Base-by-base conservation (phyloP, 345 rosid species). In the Alliaria petiolata region DNA sequence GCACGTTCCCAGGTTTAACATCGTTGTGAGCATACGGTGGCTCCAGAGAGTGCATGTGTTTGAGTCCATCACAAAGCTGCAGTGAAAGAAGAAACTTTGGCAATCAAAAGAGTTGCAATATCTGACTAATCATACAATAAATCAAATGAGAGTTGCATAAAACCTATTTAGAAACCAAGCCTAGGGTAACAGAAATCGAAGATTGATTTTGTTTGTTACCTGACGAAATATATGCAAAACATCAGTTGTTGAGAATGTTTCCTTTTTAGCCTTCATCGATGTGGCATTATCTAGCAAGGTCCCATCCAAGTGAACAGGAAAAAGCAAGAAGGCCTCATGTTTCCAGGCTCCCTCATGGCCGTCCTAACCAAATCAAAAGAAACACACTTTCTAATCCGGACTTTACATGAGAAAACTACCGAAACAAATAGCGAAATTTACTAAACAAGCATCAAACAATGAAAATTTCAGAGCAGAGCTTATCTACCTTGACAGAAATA, bases 21-120 rank as follows among this genome's bases (percentile, higher is more conserved):
- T 95, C 99, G 84, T 95, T 92, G 83, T 95, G 99, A 64, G 98
- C 97, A 80, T 90, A 89, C 61, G 99, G 96, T 58, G 98, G 98
- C 65, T 86, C 93, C 77, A 90, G 82, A 64, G 83, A 62, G 74
- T 92, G 98, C 99, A 95, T 92, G 79, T 95, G 97, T 78, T 86
- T 87, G 55, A 95, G 88, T 71, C 99, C 99, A 75, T 93, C 96
- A 80, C 99, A 92, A 67, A 95, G 89, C 99, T 95, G 85, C 56
- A 57, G 60, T 57, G 62, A 20, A 69, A 50, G 15, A 65, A 71
- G 31, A 28, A 28, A 28, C 6, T 28, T 67, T 39, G 46, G 73
- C 8, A 19, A 39, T 69, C 56, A 66, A 61, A 26, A 44, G 4
- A 62, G 39, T 64, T 19, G 16, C 19, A 40, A 28, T 25, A 42